Conservation (phyloP, 768 basidiomycete species). For the Mycena sanguinolenta region DNA sequence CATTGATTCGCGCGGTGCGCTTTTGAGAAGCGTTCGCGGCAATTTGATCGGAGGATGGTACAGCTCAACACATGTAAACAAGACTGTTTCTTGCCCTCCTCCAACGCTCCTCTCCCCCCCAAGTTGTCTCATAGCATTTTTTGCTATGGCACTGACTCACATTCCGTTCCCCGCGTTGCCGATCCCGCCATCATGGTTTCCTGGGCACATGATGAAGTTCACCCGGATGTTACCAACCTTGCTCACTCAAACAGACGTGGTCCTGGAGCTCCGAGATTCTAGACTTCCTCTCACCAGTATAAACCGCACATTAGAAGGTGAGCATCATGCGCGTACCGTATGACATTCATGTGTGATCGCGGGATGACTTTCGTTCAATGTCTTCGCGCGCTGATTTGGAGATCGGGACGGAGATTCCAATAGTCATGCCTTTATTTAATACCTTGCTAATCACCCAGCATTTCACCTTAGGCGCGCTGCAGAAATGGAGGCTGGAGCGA, state of each 20-base stretch:
- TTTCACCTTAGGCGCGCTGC: conserved; percentile 64
- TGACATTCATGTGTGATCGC: conserved; percentile 45
- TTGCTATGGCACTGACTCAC: conserved; percentile 50
- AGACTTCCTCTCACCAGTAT: conserved; percentile 94
- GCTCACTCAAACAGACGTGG: conserved; percentile 87
- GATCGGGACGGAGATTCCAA: conserved; percentile 10
- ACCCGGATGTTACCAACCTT: conserved; percentile 80
- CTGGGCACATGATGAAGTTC: conserved; percentile 95
- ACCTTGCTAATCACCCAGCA: conserved; percentile 6
- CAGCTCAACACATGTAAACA: conserved; percentile 11
- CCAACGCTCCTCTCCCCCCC: conserved; percentile 2
- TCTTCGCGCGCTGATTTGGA: conserved; percentile 30
- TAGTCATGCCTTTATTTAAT: conserved; percentile 10
- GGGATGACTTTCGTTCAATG: conserved; percentile 48
- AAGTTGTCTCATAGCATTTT: conserved; percentile 13
- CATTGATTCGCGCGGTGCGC: too few relatives aligned
- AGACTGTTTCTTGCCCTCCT: background rate
- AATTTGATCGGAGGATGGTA: background rate
- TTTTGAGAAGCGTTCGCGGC: too few relatives aligned
- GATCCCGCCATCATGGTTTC: conserved; percentile 91
- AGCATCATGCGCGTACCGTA: conserved; percentile 21
- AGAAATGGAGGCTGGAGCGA: conserved; percentile 77
- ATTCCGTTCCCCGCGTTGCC: conserved; percentile 65
- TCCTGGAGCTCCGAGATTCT: conserved; percentile 95
- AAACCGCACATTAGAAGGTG: conserved; percentile 88